A percentile compares a stretch with the other conserved stretches of the same genome.
Evolutionary conservation across 1,284 basidiomycete species (phyloP).

Genomic region (Pulchroboletus neoregius): DNA sequence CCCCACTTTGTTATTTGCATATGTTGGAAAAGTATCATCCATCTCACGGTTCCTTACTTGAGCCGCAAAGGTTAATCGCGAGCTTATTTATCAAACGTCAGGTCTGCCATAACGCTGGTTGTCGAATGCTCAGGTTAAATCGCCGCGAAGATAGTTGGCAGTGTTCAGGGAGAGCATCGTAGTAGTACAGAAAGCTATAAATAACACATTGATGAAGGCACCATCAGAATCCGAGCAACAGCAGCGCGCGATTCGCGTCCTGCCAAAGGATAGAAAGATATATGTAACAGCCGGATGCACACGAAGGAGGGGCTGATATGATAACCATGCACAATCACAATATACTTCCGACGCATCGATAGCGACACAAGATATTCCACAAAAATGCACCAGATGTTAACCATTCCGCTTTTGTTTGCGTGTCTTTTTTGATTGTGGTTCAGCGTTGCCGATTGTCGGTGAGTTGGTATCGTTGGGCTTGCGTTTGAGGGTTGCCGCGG

Average conservation of each 20-base stretch:
- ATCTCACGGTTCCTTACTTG: neutral
- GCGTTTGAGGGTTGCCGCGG: constrained; percentile 58
- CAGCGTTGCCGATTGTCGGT: constrained; percentile 46
- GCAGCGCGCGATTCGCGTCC: constrained; percentile 24
- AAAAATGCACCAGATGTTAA: constrained; percentile 32
- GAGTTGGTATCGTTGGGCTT: constrained; percentile 54
- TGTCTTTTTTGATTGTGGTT: constrained; percentile 47
- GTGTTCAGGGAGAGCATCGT: constrained; percentile 24
- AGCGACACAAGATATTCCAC: constrained; percentile 30
- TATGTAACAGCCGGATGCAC: constrained; percentile 30
- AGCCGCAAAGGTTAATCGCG: constrained; percentile 8
- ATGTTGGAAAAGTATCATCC: constrained; percentile 3
- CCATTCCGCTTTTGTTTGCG: constrained; percentile 41
- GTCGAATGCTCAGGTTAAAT: constrained; percentile 1
- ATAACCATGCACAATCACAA: constrained; percentile 31
- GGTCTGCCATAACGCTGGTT: neutral
- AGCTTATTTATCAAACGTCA: constrained; percentile 3
- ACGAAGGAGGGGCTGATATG: constrained; percentile 11
- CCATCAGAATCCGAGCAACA: constrained; percentile 32
- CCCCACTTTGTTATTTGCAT: constrained; percentile 12
- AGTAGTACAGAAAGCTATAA: constrained; percentile 38
- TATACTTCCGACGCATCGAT: constrained; percentile 28
- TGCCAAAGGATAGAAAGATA: constrained; percentile 32
- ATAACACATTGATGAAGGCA: constrained; percentile 32
- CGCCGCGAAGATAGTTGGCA: constrained; percentile 14